Base-by-base conservation (phyloP, 257 asterid species). In the Jasminum sambac region DNA sequence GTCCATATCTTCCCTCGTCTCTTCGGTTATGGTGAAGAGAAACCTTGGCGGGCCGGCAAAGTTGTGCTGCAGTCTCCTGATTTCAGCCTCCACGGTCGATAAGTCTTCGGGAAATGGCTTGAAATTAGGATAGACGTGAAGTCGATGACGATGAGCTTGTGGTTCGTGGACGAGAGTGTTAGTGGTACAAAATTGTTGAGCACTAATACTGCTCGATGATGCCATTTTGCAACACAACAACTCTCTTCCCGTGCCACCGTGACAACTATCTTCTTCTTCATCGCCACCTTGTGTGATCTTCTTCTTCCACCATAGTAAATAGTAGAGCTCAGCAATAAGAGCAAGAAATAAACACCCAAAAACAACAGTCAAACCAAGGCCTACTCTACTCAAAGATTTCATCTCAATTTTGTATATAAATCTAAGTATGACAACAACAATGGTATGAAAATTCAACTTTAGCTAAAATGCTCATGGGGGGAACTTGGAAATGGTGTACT, bases 361-460 rank as follows among this genome's bases (percentile, higher is more conserved):
- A 63, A 63, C 67, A 16, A 63, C 44, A 63, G 44, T 63, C 46
- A 63, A 63, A 63, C 43, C 67, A 36, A 63, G 41, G 25, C 67
- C 67, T 36, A 63, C 67, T 16, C 23, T 38, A 63, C 67, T 63
- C 41, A 63, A 30, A 38, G 67, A 63, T 63, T 36, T 63, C 37
- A 44, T 23, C 58, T 25, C 26, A 40, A 42, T 14, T 21, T 6
- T 30, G 36, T 30, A 30, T 30, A 30, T 30, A 4, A 12, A 8
- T 39, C 36, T 5, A 4, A 7, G 5, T 63, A 17, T 17, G 0
- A 8, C 16, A 41, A 7, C 58, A 41, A 6, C 10, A 17, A 36
- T 64, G 4, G 36, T 30, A 4, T 23, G 34, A 43, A 65, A 65
- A 41, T 21, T 23, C 0, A 17, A 50, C 25, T 48, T 48, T 10